Conservation (phyloP, 1,284 basidiomycete genomes). For the Ustilago tritici region DNA sequence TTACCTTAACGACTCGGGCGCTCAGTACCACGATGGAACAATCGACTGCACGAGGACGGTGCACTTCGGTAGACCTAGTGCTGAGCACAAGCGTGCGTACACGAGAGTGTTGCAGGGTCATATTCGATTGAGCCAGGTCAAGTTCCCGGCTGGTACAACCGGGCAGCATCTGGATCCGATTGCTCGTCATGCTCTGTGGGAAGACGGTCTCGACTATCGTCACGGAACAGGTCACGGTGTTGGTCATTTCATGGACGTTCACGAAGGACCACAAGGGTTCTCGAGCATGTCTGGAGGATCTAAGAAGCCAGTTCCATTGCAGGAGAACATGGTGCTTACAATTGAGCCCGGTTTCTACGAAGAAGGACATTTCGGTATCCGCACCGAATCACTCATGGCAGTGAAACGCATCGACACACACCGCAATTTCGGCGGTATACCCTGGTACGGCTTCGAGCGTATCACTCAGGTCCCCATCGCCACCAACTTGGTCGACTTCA, state of each 20-base stretch:
- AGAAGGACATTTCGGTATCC: conserved; percentile 64
- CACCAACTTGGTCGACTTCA: conserved; percentile 63
- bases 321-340: conserved; percentile 60
- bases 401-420: conserved; percentile 54
- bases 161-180: conserved; percentile 61
- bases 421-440: conserved; percentile 53
- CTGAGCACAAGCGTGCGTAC: conserved; percentile 64
- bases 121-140: conserved; percentile 53
- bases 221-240: conserved; percentile 67
- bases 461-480: conserved; percentile 69
- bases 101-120: conserved; percentile 66
- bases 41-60: conserved; percentile 66
- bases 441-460: conserved; percentile 70
- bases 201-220: conserved; percentile 60
- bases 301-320: conserved; percentile 45
- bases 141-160: conserved; percentile 63
- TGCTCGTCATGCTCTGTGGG: conserved; percentile 60
- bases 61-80: conserved; percentile 64
- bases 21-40: conserved; percentile 66
- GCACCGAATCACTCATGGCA: conserved; percentile 61
- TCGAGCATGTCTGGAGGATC: conserved; percentile 56
- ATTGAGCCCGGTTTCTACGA: conserved; percentile 68
- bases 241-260: conserved; percentile 62
- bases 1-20: conserved; percentile 65
- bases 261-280: conserved; percentile 65